Conservation (phyloP, 306 rosid species). For the Acmispon strigosus region DNA sequence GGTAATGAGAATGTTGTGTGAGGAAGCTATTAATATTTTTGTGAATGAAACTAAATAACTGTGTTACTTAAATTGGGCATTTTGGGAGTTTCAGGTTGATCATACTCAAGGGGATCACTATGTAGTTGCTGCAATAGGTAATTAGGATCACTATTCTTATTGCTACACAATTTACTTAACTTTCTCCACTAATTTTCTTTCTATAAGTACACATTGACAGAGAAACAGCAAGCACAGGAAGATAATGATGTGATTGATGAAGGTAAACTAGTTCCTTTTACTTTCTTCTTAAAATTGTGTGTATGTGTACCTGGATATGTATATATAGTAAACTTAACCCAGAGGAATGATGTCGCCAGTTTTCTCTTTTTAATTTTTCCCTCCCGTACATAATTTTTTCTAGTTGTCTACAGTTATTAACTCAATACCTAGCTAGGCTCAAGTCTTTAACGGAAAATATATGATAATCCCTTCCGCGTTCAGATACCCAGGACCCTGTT, state of each 20-base stretch:
- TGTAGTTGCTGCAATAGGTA: conserved; percentile 72
- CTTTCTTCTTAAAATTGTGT: background rate
- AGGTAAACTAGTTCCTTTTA: conserved; percentile 43
- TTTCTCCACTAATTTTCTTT: background rate
- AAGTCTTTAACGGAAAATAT: background rate
- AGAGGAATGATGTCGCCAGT: background rate
- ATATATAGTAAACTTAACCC: background rate
- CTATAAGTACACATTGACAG: conserved; percentile 34
- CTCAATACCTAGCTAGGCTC: background rate
- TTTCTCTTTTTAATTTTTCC: background rate
- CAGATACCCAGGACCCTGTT: conserved; percentile 81
- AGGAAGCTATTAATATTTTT: background rate
- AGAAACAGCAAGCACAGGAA: conserved; percentile 49
- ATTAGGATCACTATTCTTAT: background rate
- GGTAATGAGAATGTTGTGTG: conserved; percentile 16
- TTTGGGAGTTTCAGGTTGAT: conserved; percentile 45
- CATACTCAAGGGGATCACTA: conserved; percentile 58
- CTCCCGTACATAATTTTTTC: background rate
- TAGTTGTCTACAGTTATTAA: background rate
- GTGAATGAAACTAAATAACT: background rate
- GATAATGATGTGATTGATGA: conserved; percentile 48
- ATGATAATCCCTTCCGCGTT: conserved; percentile 9
- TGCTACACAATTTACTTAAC: background rate
- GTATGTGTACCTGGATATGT: background rate
- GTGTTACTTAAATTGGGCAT: conserved; percentile 5